Conservation (phyloP, 148 eudicot genomes). For the Camellia granthamiana region DNA sequence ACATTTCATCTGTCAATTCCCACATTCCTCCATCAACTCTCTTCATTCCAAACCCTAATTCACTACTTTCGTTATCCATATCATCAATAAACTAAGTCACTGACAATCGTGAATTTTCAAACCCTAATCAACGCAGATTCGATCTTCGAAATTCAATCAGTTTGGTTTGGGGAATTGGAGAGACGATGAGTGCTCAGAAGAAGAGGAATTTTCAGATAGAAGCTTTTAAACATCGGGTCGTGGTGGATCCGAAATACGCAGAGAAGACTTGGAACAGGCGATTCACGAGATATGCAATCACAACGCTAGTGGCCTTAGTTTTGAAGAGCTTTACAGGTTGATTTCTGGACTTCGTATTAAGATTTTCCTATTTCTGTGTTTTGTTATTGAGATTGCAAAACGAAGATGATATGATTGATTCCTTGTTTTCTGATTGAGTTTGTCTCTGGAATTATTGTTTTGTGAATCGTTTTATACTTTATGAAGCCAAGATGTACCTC, state of each 20-base stretch:
- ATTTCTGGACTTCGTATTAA: background rate
- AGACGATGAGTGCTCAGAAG: constrained; percentile 58
- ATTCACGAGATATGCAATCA: constrained; percentile 70
- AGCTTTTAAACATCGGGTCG: constrained; percentile 69
- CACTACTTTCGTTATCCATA: background rate
- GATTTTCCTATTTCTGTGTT: background rate
- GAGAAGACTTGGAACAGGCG: constrained; percentile 79
- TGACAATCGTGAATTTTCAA: background rate
- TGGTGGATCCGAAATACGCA: constrained; percentile 68
- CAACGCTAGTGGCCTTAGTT: constrained; percentile 68
- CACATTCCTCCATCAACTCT: background rate
- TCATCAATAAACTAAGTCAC: background rate
- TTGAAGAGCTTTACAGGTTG: constrained; percentile 74
- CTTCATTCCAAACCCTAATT: background rate
- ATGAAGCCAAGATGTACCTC: background rate
- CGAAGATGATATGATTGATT: background rate
- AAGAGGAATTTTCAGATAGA: constrained; percentile 67
- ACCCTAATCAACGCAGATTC: background rate
- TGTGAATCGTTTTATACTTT: background rate
- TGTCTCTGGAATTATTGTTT: background rate
- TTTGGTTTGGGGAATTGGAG: background rate
- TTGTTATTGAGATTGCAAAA: background rate
- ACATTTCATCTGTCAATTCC: background rate
- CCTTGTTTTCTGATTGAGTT: background rate
- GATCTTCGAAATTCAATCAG: background rate